Conservation (phyloP, 1,284 basidiomycete species). For the Irpex sp. region DNA sequence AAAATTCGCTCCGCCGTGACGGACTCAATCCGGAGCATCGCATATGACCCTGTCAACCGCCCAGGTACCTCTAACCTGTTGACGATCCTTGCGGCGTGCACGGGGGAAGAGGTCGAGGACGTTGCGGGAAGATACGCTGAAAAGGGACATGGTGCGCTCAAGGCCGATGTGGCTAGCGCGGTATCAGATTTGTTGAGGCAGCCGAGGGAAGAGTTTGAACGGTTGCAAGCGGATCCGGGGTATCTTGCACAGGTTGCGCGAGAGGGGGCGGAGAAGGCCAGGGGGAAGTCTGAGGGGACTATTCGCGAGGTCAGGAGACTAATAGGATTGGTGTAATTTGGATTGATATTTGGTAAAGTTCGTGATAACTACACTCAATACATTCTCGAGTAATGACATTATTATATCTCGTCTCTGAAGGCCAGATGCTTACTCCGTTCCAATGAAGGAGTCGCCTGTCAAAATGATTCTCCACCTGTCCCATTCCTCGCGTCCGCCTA, state of each 20-base stretch:
- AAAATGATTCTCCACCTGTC: background rate
- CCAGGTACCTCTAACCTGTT: slow-evolving; percentile 87
- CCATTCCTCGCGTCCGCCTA: slow-evolving; percentile 5
- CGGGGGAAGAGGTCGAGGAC: slow-evolving; percentile 42
- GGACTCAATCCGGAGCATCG: slow-evolving; percentile 71
- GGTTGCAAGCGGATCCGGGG: slow-evolving; percentile 54
- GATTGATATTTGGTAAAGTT: background rate
- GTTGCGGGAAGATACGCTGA: slow-evolving; percentile 51
- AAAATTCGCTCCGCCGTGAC: slow-evolving; percentile 87
- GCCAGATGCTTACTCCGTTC: no score
- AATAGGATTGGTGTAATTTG: slow-evolving; percentile 51
- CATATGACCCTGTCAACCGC: slow-evolving; percentile 73
- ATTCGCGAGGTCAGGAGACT: slow-evolving; percentile 65
- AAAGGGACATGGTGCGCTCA: slow-evolving; percentile 68
- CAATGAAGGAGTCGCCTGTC: background rate
- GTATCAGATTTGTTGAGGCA: slow-evolving; percentile 66
- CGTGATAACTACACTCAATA: background rate
- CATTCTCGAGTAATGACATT: background rate
- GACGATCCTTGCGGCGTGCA: slow-evolving; percentile 72
- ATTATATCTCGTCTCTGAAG: background rate
- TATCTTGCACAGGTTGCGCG: slow-evolving; percentile 65
- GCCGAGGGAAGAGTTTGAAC: slow-evolving; percentile 70
- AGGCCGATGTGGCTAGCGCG: slow-evolving; percentile 71
- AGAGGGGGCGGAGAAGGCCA: slow-evolving; percentile 66
- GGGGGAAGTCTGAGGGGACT: slow-evolving; percentile 55